phyloP scores from a whole-genome alignment of 148 eudicot species.

The Fallopia convolvulus region DNA sequence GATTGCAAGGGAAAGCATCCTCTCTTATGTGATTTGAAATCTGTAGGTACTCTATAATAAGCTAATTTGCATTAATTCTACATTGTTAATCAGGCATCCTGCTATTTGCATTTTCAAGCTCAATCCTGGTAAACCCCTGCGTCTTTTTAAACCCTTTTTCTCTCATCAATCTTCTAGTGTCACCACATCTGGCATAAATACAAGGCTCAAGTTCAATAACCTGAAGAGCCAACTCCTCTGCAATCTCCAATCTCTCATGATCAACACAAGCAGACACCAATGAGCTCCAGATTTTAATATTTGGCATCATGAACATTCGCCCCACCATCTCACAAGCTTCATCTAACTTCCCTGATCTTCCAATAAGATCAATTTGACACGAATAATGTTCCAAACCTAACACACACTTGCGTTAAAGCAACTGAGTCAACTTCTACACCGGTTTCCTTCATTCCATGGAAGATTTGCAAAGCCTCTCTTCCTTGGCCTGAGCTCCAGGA shows the following conservation, averaged over 20 bases:
- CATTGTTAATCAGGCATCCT: slow-evolving; percentile 1
- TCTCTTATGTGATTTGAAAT: not conserved
- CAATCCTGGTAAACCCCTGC: slow-evolving; percentile 32
- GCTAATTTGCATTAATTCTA: too few relatives aligned
- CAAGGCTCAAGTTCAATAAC: slow-evolving; percentile 29
- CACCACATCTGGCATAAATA: slow-evolving; percentile 32
- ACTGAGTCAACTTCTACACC: slow-evolving; percentile 28
- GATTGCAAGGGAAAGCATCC: too few relatives aligned
- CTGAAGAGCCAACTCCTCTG: slow-evolving; percentile 24
- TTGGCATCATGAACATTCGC: slow-evolving; percentile 36
- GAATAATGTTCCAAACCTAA: slow-evolving; percentile 37
- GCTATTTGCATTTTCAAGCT: slow-evolving; percentile 13
- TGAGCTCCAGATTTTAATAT: slow-evolving; percentile 36
- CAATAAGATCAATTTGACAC: slow-evolving; percentile 41
- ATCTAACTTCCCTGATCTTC: slow-evolving; percentile 39
- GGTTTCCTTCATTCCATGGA: slow-evolving; percentile 25
- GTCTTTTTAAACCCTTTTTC: slow-evolving; percentile 24
- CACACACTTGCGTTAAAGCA: slow-evolving; percentile 15
- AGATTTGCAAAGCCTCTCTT: slow-evolving; percentile 24
- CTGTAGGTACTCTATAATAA: not conserved
- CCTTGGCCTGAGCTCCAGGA: slow-evolving; percentile 43
- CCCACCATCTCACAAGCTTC: slow-evolving; percentile 33
- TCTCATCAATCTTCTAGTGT: slow-evolving; percentile 28
- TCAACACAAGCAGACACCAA: slow-evolving; percentile 40
- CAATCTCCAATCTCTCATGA: slow-evolving; percentile 37